Percentiles rank a stretch among this genome's conserved stretches.
phyloP scores from a whole-genome alignment of 495 filamentous ascomycete species.

The Xylaria castorea region DNA sequence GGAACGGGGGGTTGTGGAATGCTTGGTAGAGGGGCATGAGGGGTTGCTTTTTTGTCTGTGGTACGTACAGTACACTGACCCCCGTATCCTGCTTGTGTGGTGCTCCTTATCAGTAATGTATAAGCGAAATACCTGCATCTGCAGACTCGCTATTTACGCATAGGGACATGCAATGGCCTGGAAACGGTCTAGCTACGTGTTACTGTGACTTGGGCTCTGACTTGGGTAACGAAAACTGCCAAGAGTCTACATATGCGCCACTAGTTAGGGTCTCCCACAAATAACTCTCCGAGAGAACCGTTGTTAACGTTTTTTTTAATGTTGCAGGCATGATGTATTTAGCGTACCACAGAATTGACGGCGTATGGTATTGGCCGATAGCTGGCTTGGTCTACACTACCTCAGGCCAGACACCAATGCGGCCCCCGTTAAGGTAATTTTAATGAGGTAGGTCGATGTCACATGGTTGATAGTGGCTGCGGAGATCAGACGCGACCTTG shows the following conservation, averaged over 20 bases:
- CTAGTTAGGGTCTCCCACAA: neutral
- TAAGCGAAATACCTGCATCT: constrained; percentile 12
- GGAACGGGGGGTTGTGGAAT: neutral
- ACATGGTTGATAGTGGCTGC: neutral
- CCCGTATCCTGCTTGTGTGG: neutral
- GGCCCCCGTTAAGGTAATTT: neutral
- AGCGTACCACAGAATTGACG: neutral
- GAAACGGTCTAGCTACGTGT: constrained; percentile 3
- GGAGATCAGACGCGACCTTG: neutral
- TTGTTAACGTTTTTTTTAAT: neutral
- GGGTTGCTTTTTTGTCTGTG: neutral
- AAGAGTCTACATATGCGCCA: neutral
- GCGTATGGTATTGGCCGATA: neutral
- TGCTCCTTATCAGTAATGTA: neutral
- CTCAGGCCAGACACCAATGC: neutral
- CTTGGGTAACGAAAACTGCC: neutral
- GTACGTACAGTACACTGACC: neutral
- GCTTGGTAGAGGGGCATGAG: constrained; percentile 1
- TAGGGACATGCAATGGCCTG: neutral
- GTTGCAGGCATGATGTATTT: neutral
- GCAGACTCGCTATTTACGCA: neutral
- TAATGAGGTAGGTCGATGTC: constrained; percentile 3
- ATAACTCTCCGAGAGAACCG: constrained; percentile 13
- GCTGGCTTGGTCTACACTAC: neutral
- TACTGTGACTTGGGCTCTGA: neutral